A percentile compares a stretch with the other conserved stretches of the same genome.
These are phyloP conservation scores for Physcomitrium patens DNA, from an alignment of 225 moss, liverwort and hornwort species.

Conservation along the genomic window DNA sequence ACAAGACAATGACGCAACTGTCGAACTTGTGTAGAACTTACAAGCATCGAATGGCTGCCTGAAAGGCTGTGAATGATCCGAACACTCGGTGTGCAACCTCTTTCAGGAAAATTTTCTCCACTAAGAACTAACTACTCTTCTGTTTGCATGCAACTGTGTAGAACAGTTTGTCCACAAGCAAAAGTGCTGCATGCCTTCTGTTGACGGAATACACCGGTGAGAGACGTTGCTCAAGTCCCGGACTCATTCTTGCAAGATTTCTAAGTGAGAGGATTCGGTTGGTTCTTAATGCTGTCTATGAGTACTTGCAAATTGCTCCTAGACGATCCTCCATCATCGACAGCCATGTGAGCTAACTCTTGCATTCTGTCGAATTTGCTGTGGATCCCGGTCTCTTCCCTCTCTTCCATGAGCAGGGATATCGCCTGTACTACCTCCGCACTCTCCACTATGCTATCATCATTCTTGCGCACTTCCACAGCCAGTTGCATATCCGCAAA, in stretches of 20 bases:
- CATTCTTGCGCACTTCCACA: slow-evolving; percentile 43
- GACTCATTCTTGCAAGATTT: not conserved
- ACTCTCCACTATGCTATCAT: slow-evolving; percentile 38
- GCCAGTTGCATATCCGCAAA: slow-evolving; percentile 45
- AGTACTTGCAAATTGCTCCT: slow-evolving; percentile 30
- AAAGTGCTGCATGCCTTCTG: not conserved
- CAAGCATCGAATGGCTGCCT: not conserved
- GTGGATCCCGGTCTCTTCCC: slow-evolving; percentile 20
- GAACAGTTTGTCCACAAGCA: not conserved
- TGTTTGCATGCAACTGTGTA: not conserved
- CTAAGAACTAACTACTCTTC: not conserved
- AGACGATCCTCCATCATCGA: slow-evolving; percentile 34
- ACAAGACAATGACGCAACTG: not conserved
- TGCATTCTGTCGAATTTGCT: slow-evolving; percentile 37
- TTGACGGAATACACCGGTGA: not conserved
- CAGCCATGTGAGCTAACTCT: slow-evolving; percentile 28
- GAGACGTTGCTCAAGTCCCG: not conserved
- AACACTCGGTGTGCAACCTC: not conserved
- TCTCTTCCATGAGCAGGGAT: slow-evolving; percentile 41
- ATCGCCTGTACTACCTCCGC: slow-evolving; percentile 44
- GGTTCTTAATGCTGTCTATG: slow-evolving; percentile 27
- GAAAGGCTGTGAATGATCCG: slow-evolving; percentile 17
- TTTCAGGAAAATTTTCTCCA: not conserved
- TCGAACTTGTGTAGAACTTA: not conserved
- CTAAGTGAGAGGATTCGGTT: not conserved